A percentile compares a stretch with the other conserved stretches of the same genome.
phyloP scores from a whole-genome alignment of 2,329 filamentous ascomycete species.

The Apiospora hydei region DNA sequence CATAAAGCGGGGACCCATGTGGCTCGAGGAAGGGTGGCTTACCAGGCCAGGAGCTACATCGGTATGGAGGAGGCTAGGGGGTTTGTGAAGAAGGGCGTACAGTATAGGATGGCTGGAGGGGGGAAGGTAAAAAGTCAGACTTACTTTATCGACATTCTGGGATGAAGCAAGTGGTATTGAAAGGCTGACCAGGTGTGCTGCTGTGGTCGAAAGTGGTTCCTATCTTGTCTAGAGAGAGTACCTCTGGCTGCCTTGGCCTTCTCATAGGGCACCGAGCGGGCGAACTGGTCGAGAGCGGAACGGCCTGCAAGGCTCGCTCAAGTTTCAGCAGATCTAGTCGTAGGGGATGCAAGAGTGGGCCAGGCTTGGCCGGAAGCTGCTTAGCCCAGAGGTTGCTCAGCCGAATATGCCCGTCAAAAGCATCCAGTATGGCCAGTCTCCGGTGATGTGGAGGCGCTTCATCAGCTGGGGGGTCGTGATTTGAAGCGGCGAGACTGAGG shows the following conservation, averaged over 20 bases:
- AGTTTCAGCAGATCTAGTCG: slow-evolving; percentile 21
- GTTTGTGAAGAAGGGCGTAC: slow-evolving; percentile 14
- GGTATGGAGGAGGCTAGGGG: slow-evolving; percentile 16
- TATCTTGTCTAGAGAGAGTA: slow-evolving; percentile 13
- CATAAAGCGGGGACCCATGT: slow-evolving; percentile 22
- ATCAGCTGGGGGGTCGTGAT: slow-evolving; percentile 8
- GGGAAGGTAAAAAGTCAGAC: slow-evolving; percentile 13
- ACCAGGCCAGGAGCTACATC: slow-evolving; percentile 19
- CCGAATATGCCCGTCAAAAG: slow-evolving; percentile 18
- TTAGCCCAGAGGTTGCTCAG: slow-evolving; percentile 13
- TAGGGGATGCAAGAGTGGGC: slow-evolving; percentile 12
- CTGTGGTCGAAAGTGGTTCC: slow-evolving; percentile 18
- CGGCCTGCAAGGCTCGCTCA: slow-evolving; percentile 17
- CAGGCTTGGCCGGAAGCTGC: slow-evolving; percentile 10
- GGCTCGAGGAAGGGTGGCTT: slow-evolving; percentile 21
- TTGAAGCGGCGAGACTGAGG: slow-evolving; percentile 22
- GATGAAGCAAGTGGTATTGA: slow-evolving; percentile 18
- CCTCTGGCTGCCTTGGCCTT: slow-evolving; percentile 13
- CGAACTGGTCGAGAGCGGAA: slow-evolving; percentile 17
- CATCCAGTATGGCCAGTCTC: slow-evolving; percentile 15
- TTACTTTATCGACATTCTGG: slow-evolving; percentile 20
- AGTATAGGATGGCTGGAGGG: slow-evolving; percentile 14
- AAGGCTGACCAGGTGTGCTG: slow-evolving; percentile 19
- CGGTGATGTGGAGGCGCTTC: slow-evolving; percentile 20
- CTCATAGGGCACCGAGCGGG: slow-evolving; percentile 19